phyloP scores from a whole-genome alignment of 177 flowering plant species.

The Telopea speciosissima region DNA sequence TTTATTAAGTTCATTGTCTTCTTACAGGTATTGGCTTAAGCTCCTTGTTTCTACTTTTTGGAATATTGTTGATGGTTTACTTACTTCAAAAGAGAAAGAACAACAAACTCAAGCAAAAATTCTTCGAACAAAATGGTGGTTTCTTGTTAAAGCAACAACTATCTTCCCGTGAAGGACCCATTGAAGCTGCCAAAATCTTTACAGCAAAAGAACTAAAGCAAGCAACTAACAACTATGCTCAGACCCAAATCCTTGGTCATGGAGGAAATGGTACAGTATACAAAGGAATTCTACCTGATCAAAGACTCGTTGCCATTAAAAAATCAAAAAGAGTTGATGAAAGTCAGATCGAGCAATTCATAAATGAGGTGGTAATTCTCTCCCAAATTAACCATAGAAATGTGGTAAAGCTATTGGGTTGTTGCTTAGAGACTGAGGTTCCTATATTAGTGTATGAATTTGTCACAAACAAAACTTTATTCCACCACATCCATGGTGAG shows the following conservation, averaged over 20 bases:
- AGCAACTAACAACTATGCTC: slow-evolving; percentile 23
- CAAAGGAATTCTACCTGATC: slow-evolving; percentile 22
- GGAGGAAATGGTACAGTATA: slow-evolving; percentile 27
- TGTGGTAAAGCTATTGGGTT: slow-evolving; percentile 27
- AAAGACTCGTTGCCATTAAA: slow-evolving; percentile 23
- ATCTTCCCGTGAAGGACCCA: slow-evolving; percentile 11
- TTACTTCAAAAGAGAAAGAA: slow-evolving; percentile 17
- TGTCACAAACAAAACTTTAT: slow-evolving; percentile 23
- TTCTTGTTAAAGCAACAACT: slow-evolving; percentile 29
- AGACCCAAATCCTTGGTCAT: slow-evolving; percentile 20
- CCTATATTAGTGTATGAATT: slow-evolving; percentile 29
- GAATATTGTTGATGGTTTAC: slow-evolving; percentile 17
- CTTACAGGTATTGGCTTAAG: slow-evolving; percentile 24
- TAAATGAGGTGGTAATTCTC: slow-evolving; percentile 28
- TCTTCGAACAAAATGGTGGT: slow-evolving; percentile 39
- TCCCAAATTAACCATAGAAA: slow-evolving; percentile 25
- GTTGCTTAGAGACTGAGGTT: slow-evolving; percentile 31
- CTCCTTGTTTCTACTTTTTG: slow-evolving; percentile 11
- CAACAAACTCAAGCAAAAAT: slow-evolving; percentile 27
- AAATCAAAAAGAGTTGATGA: slow-evolving; percentile 27
- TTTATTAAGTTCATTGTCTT: neutral
- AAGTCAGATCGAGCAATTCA: slow-evolving; percentile 27
- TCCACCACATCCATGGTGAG: slow-evolving; percentile 15
- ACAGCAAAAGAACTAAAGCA: slow-evolving; percentile 21
- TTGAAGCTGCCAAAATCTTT: slow-evolving; percentile 19